A percentile compares a stretch with the other conserved stretches of the same genome.
These are phyloP conservation scores for Jamesozyma piceae DNA, from an alignment of 805 yeast species.

Conservation along the genomic window DNA sequence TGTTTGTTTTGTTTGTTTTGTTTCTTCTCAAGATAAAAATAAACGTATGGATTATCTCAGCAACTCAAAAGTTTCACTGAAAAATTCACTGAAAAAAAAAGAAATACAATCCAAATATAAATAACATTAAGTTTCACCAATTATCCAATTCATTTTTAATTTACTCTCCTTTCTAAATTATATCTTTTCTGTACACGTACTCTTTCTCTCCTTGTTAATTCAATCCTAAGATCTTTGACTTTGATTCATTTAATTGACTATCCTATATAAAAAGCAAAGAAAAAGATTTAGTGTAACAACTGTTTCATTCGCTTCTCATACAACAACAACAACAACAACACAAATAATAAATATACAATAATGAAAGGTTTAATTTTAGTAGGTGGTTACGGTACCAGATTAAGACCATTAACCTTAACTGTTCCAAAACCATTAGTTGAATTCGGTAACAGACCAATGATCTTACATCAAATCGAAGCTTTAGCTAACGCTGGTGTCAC, in stretches of 20 bases:
- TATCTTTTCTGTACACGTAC: background rate
- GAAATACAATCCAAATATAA: too few species aligned
- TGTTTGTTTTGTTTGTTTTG: background rate
- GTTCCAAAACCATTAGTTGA: constrained; percentile 95
- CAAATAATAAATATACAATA: constrained; percentile 8
- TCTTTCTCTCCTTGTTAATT: constrained; percentile 1
- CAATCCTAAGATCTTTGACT: constrained; percentile 10
- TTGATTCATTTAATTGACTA: constrained; percentile 3
- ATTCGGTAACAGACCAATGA: constrained; percentile 99
- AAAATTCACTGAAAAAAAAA: background rate
- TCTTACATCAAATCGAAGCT: constrained; percentile 96
- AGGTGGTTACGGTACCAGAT: constrained; percentile 99
- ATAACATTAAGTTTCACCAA: too few species aligned
- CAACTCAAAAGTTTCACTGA: too few species aligned
- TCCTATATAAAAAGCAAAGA: background rate
- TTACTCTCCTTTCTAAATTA: background rate
- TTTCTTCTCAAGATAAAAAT: too few species aligned
- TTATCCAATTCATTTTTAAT: background rate
- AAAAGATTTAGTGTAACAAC: too few species aligned
- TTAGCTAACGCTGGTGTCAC: constrained; percentile 97
- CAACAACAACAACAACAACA: background rate
- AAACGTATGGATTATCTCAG: too few species aligned
- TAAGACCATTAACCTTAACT: constrained; percentile 94
- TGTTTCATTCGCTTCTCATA: too few species aligned
- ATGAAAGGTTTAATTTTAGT: constrained; percentile 97